Evolutionary conservation across 2,329 filamentous ascomycete species (phyloP).

Genomic region (Trichoderma sp.): DNA sequence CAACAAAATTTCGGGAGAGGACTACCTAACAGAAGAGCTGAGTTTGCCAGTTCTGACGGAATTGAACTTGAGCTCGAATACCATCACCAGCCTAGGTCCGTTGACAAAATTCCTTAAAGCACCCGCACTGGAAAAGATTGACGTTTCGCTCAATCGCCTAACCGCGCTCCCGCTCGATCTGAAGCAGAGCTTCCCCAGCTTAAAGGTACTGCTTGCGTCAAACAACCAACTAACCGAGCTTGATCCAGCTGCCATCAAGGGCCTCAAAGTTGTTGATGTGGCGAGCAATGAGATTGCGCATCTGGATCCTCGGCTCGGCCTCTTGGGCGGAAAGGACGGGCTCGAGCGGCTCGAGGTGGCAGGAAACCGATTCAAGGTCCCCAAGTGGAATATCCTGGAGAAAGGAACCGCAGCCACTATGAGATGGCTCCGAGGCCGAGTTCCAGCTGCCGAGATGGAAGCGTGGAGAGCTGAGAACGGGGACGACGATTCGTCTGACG

Average conservation of each 20-base stretch:
- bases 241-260: slow-evolving; percentile 68
- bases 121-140: slow-evolving; percentile 70
- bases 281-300: slow-evolving; percentile 83
- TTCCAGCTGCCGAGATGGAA: slow-evolving; percentile 60
- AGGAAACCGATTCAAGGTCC: slow-evolving; percentile 85
- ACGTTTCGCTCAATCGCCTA: slow-evolving; percentile 81
- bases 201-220: slow-evolving; percentile 68
- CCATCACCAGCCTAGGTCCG: slow-evolving; percentile 66
- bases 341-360: slow-evolving; percentile 69
- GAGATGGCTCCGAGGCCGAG: slow-evolving; percentile 73
- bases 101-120: slow-evolving; percentile 67
- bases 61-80: slow-evolving; percentile 72
- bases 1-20: slow-evolving; percentile 65
- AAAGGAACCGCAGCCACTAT: slow-evolving; percentile 84
- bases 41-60: slow-evolving; percentile 72
- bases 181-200: slow-evolving; percentile 63
- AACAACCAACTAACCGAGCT: slow-evolving; percentile 78
- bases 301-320: slow-evolving; percentile 75
- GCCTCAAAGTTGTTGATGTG: slow-evolving; percentile 73
- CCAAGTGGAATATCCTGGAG: slow-evolving; percentile 77
- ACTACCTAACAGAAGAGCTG: slow-evolving; percentile 64
- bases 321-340: slow-evolving; percentile 63
- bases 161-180: slow-evolving; percentile 62
- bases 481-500: slow-evolving; percentile 32
- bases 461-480: slow-evolving; percentile 51